Base-by-base conservation (phyloP, 1,139 yeast genomes). In the Pichia norvegensis region DNA sequence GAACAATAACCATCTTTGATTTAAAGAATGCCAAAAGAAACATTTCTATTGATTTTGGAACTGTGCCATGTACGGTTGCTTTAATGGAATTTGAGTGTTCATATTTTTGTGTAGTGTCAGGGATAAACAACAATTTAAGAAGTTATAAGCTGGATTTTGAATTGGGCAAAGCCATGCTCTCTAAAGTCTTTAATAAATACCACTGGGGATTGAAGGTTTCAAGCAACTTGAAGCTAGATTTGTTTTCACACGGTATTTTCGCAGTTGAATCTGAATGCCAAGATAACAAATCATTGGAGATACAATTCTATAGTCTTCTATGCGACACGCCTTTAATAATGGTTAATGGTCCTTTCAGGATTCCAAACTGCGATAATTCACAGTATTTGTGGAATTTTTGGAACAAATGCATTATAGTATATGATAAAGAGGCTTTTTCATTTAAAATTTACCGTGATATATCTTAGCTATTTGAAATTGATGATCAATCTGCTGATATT, bases 201-300 rank as follows among this genome's bases (percentile, higher is more conserved):
- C 21, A 20, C 9, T 47, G 48, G 40, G n/a, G 9, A 9, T 19
- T n/a, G 7, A 35, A 43, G 11, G 21, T 47, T 21, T 41, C 46
- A 3, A 22, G 23, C 4, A 47, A 47, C 21, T 22, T 47, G 22
- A 45, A 45, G n/a, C 35, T 23, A 13, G 43, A 42, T 22, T 11
- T 4, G 8, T 6, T 10, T 2, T 9, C 19, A 4, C 14, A 29
- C 4, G 38, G 41, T 3, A 38, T 47, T 1, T 50, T 50, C 44
- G 46, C 41, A 14, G 35, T 50, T 0, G 53, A 50, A 41, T 48
- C 50, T 4, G 42, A 45, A 25, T 21, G 36, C 13, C 22, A 16
- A 2, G 20, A 35, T 13, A 3, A 38, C 6, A 7, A 25, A 2
- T 33, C 33, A 4, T 14, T 43, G 10, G 47, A 46, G n/a, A 7